A percentile compares a stretch with the other conserved stretches of the same genome.
Evolutionary conservation across 2,329 filamentous ascomycete species (phyloP).

Genomic region (Orbilia quercus): DNA sequence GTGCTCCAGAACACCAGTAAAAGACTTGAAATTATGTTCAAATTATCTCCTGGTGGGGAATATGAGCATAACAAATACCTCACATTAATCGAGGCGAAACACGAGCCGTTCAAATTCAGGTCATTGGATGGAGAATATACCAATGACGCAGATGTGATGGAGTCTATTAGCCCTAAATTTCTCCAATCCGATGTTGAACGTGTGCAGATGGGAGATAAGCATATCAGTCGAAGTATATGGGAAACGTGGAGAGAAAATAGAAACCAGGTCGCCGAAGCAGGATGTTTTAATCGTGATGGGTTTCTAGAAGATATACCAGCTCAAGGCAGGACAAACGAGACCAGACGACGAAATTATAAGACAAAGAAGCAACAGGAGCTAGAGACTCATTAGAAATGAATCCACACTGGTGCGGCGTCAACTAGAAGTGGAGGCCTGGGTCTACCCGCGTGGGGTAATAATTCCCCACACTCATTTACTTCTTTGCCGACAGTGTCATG

Average conservation of each 20-base stretch:
- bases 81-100: conserved; percentile 36
- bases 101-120: background rate
- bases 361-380: conserved; percentile 35
- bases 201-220: conserved; percentile 29
- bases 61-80: conserved; percentile 31
- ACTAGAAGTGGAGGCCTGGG: conserved; percentile 9
- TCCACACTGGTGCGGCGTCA: conserved; percentile 18
- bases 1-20: conserved; percentile 27
- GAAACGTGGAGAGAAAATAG: conserved; percentile 40
- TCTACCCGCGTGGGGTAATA: conserved; percentile 38
- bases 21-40: conserved; percentile 28
- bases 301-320: conserved; percentile 47
- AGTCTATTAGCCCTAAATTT: conserved; percentile 22
- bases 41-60: conserved; percentile 12
- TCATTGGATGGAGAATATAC: conserved; percentile 12
- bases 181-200: conserved; percentile 31
- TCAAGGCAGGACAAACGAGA: conserved; percentile 42
- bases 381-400: conserved; percentile 25
- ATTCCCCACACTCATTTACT: conserved; percentile 33
- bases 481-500: conserved; percentile 24
- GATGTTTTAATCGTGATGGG: conserved; percentile 43
- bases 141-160: conserved; percentile 26
- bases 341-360: conserved; percentile 38
- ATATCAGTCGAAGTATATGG: conserved; percentile 38
- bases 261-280: conserved; percentile 37